A percentile compares a stretch with the other conserved stretches of the same genome.
phyloP scores from a whole-genome alignment of 179 eudicot genomes.

The Beta corolliflora region DNA sequence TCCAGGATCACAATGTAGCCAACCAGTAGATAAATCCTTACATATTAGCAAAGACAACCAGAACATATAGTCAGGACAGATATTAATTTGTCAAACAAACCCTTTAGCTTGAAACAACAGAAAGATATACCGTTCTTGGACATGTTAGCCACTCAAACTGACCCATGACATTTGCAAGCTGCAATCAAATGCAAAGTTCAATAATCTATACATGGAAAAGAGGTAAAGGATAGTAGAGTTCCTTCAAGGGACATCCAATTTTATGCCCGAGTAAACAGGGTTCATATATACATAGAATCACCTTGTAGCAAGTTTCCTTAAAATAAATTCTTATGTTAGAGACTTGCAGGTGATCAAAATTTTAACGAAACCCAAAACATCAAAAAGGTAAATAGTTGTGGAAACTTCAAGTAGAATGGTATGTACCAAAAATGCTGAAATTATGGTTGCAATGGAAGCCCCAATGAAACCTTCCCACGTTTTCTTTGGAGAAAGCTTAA shows the following conservation, averaged over 20 bases:
- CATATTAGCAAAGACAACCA: constrained; percentile 1
- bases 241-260: not conserved
- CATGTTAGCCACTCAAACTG: constrained; percentile 91
- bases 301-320: not conserved
- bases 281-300: not conserved
- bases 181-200: constrained; percentile 25
- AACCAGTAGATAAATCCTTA: constrained; percentile 93
- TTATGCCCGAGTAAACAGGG: not conserved
- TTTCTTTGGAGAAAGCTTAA: constrained; percentile 95
- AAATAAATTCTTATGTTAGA: not conserved
- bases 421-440: constrained; percentile 87
- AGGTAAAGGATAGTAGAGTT: not conserved
- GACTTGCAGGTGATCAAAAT: not conserved
- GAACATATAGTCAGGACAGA: constrained; percentile 3
- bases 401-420: not conserved
- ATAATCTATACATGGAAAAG: not conserved
- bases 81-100: not conserved
- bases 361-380: constrained; percentile 4
- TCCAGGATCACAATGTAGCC: constrained; percentile 99
- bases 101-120: not conserved
- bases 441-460: constrained; percentile 80
- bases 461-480: constrained; percentile 99
- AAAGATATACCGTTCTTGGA: constrained; percentile 72
- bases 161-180: constrained; percentile 90
- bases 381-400: not conserved